Evolutionary conservation across 805 yeast genomes (phyloP), one percentile per base, ranked within the genome.

Genomic region (Yarrowia hollandica): DNA sequence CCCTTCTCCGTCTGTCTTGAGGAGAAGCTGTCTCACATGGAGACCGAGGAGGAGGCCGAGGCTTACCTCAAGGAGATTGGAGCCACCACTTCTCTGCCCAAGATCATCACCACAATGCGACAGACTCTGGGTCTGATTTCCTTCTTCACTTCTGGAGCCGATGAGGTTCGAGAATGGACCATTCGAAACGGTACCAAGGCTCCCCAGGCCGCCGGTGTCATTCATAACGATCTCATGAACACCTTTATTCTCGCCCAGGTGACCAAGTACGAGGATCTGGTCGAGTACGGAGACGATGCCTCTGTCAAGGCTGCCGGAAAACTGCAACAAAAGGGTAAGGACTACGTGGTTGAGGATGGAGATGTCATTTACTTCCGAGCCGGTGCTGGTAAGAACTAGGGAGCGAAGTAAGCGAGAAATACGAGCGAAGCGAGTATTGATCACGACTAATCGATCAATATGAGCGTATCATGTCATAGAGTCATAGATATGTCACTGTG

Each of bases 131-230:
- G 87, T 65, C 83, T 94, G 73, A 90, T 91, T 65, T 90, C 97
- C 58, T 94, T 86, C 79, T 94, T 90, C 82, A 94, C 99, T 31
- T 86, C 94, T 71, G 99, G 99, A 66, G 87, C 96, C 38, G 89
- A 88, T 63, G 99, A 94, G 77, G 96, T 91, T 54, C 86, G 97
- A 74, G 97, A 95, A 75, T 94, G 99, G 99, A 94, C 99, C 31
- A 84, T 94, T 64, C 84, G 98, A 75, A 78, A 79, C 66, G 95
- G 95, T 67, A 87, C 92, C 46, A 85, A 88, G 67, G 97, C 97
- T 58, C 99, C 99, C n/a, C 90, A 88, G 70, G 98, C 99, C 42
- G 99, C 99, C 19, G 98, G 97, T 72, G 96, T 94, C 42, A 92
- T 92, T 68, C 99, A 94, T 74, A 88, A 91, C 35, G 99, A 92